A percentile compares a stretch with the other conserved stretches of the same genome.
phyloP scores from a whole-genome alignment of 371 early-diverging fungal genomes.

The Mortierella sp. region DNA sequence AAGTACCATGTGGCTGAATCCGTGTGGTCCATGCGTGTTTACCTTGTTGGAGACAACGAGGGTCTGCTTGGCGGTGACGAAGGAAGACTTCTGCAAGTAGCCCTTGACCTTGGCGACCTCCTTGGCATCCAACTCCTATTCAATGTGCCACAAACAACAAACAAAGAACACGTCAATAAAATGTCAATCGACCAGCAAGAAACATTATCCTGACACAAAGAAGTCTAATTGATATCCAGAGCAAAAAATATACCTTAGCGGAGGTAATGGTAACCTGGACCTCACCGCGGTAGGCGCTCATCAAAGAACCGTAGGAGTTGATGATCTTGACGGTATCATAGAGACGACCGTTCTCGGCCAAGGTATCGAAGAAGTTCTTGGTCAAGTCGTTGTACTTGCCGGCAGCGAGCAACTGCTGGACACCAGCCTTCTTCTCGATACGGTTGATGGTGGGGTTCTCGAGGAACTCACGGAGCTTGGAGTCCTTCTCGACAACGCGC shows the following conservation, averaged over 20 bases:
- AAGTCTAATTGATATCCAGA: not conserved
- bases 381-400: constrained; percentile 86
- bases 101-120: constrained; percentile 72
- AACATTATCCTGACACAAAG: not conserved
- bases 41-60: constrained; percentile 91
- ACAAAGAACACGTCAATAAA: not conserved
- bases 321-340: constrained; percentile 88
- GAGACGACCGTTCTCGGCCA: constrained; percentile 96
- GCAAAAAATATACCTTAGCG: constrained; percentile 74
- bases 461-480: constrained; percentile 78
- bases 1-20: not conserved
- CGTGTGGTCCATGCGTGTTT: not conserved
- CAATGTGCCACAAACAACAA: not conserved
- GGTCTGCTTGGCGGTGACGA: constrained; percentile 75
- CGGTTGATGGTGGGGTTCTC: constrained; percentile 91
- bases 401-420: constrained; percentile 71
- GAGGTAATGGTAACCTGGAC: constrained; percentile 92
- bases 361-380: constrained; percentile 89
- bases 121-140: constrained; percentile 66
- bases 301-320: constrained; percentile 83
- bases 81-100: constrained; percentile 73
- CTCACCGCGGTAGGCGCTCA: constrained; percentile 95
- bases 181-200: not conserved
- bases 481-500: constrained; percentile 79
- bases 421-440: constrained; percentile 81